Conservation (phyloP, 2,329 filamentous ascomycete species). For the Fusarium coicis region DNA sequence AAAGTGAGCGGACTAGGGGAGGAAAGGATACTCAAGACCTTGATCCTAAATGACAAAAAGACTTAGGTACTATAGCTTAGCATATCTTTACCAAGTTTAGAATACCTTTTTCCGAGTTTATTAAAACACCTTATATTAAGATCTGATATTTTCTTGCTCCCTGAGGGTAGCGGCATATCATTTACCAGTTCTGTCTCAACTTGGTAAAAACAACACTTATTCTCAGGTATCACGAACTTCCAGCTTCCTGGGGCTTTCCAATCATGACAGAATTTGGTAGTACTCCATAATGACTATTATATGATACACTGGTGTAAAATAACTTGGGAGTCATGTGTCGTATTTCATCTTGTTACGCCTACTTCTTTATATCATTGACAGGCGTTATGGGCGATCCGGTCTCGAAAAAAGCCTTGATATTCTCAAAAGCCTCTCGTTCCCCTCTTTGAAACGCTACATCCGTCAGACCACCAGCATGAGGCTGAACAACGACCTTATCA, state of each 20-base stretch:
- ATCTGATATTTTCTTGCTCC: no score
- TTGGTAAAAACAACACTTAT: no score
- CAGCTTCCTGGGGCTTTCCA: neutral
- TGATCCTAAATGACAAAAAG: no score
- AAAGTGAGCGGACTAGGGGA: no score
- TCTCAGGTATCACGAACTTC: neutral
- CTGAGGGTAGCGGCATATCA: neutral
- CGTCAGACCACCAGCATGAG: constrained; percentile 58
- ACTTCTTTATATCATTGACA: constrained; percentile 42
- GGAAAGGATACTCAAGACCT: no score
- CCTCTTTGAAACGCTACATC: constrained; percentile 56
- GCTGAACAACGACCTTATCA: constrained; percentile 56
- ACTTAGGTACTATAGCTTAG: no score
- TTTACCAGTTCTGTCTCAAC: neutral
- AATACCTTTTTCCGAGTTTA: no score
- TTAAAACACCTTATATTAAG: no score
- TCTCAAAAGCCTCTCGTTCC: constrained; percentile 59
- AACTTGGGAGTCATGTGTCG: neutral
- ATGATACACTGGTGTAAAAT: neutral
- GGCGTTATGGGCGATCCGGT: constrained; percentile 53
- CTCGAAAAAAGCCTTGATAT: constrained; percentile 53
- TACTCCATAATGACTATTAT: neutral
- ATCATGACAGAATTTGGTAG: neutral
- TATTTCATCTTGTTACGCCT: accelerated
- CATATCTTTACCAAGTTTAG: no score